phyloP scores from a whole-genome alignment of 768 basidiomycete species.

The Leccinum olivaceopallidum region DNA sequence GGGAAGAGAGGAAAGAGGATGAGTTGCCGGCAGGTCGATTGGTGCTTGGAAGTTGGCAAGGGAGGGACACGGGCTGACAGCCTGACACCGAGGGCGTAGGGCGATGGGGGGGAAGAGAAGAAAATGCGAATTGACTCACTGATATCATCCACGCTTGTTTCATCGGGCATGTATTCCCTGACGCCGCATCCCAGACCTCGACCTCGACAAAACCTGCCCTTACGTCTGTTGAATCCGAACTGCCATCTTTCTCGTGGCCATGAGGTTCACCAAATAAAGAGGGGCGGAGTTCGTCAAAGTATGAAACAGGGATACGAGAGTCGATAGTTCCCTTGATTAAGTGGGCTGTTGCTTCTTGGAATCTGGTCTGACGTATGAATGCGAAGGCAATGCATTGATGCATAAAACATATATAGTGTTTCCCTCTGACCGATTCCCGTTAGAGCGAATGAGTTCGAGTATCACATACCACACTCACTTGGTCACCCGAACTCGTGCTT shows the following conservation, averaged over 20 bases:
- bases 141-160: conserved; percentile 76
- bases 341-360: conserved; percentile 79
- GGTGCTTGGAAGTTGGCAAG: conserved; percentile 21
- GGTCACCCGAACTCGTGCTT: conserved; percentile 7
- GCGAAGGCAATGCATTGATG: conserved; percentile 83
- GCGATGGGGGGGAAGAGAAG: conserved; percentile 25
- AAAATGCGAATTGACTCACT: conserved; percentile 58
- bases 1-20: conserved; percentile 27
- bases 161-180: conserved; percentile 64
- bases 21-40: conserved; percentile 26
- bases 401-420: conserved; percentile 63
- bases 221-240: neutral
- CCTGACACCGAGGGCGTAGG: conserved; percentile 20
- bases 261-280: conserved; percentile 45
- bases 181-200: conserved; percentile 73
- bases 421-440: conserved; percentile 44
- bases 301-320: conserved; percentile 77
- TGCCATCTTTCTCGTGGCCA: neutral
- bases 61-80: conserved; percentile 7
- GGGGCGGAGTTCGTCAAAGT: conserved; percentile 77
- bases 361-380: conserved; percentile 75
- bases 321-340: conserved; percentile 82
- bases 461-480: conserved; percentile 9
- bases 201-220: conserved; percentile 47
- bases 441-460: neutral